phyloP scores from a whole-genome alignment of 345 rosid genomes.

The Eucalyptus pauciflora region DNA sequence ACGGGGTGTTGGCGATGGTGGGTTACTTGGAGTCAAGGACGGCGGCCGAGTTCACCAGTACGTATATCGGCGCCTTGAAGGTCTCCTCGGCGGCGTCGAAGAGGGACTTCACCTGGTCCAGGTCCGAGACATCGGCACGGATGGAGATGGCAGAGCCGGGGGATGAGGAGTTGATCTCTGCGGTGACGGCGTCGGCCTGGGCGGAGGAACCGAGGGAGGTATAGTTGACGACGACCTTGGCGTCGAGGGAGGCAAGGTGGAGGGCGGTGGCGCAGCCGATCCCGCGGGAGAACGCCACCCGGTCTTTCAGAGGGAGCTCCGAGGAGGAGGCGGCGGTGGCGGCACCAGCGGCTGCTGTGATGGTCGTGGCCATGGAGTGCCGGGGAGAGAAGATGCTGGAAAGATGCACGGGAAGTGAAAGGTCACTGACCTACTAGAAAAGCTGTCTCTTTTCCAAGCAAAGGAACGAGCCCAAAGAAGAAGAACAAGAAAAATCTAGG shows the following conservation, averaged over 20 bases:
- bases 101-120: conserved; percentile 16
- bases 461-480: neutral
- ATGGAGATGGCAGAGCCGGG: conserved; percentile 3
- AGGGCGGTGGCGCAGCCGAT: conserved; percentile 18
- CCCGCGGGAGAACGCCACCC: conserved; percentile 20
- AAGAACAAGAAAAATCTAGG: neutral
- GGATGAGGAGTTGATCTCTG: conserved; percentile 5
- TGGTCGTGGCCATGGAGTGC: neutral
- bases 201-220: conserved; percentile 2
- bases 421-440: neutral
- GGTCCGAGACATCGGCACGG: conserved; percentile 14
- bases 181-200: conserved; percentile 5
- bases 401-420: neutral
- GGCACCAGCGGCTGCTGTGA: neutral
- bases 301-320: conserved; percentile 3
- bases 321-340: neutral
- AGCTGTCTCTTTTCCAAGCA: neutral
- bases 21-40: conserved; percentile 10
- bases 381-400: neutral
- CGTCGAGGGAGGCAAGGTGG: conserved; percentile 22
- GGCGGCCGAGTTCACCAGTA: conserved; percentile 25
- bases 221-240: conserved; percentile 18
- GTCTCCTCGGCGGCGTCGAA: conserved; percentile 20
- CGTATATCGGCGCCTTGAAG: conserved; percentile 13
- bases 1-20: conserved; percentile 12